Evolutionary conservation across 2,329 filamentous ascomycete species (phyloP), one percentile per base, ranked within the genome.

Genomic region (Massarina eburnea): DNA sequence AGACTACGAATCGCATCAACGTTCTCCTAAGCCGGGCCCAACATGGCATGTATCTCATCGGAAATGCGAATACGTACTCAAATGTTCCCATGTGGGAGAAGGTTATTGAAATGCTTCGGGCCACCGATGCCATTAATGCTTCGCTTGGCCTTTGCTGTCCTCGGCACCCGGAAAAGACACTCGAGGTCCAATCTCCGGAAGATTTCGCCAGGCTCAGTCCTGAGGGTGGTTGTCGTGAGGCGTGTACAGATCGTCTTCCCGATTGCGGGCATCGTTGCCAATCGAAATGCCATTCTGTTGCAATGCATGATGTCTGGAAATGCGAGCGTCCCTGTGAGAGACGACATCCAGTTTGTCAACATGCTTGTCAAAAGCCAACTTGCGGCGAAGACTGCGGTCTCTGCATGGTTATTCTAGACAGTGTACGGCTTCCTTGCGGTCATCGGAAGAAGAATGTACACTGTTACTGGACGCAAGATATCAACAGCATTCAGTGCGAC

Each of bases 31-130:
- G 79, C 30, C 79, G 86, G 5, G 85, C 86, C 0, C 73, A 82
- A 52, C 80, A 89, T 53, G 85, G 86, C 0, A 82, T 90, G 77
- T 87, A 85, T 58, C 71, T 91, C 15, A 82, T 91, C 26, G 85
- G 86, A 1, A 85, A 89, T 55, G 60, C 81, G 0, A 63, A 78
- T 0, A 89, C 84, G 0, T 84, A 78, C 22, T 59, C 59, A 0
- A 66, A 73, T 17, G 74, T 88, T 0, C 60, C 67, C 0, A 89
- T 89, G 84, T 90, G 86, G 86, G 57, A 64, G 0, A 56, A 80
- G 0, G 81, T 89, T 0, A 63, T 84, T 8, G 47, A 67, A 0
- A 79, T 84, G 18, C 67, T 91, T 2, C 51, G 46, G 7, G 47
- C 45, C 1, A 34, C 35, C 0, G 52, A 56, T 3, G 50, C 39